A percentile compares a stretch with the other conserved stretches of the same genome.
Evolutionary conservation across 441 rosid species (phyloP).

Genomic region (Isatis lusitanica): DNA sequence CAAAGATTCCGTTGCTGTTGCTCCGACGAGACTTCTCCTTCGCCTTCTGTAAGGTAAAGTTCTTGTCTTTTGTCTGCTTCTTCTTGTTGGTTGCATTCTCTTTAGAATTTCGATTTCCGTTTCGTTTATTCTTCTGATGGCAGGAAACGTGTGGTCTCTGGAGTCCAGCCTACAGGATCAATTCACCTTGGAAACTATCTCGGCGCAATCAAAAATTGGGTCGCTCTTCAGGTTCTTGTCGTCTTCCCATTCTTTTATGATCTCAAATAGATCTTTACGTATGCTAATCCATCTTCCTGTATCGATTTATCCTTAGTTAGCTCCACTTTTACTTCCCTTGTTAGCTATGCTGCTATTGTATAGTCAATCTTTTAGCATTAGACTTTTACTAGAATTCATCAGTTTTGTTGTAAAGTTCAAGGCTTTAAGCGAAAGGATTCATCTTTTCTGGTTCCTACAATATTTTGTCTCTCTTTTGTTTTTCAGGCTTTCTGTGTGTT

Average conservation of each 20-base stretch:
- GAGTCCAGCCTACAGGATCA: constrained; percentile 93
- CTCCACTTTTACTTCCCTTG: neutral
- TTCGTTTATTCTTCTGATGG: neutral
- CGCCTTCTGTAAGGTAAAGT: constrained; percentile 40
- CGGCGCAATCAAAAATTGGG: constrained; percentile 90
- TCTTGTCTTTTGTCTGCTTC: neutral
- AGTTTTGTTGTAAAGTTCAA: neutral
- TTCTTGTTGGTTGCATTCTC: neutral
- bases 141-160: constrained; percentile 88
- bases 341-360: neutral
- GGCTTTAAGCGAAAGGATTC: neutral
- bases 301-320: neutral
- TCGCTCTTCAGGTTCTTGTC: constrained; percentile 65
- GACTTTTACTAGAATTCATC: neutral
- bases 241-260: neutral
- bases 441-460: neutral
- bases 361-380: constrained; percentile 8
- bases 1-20: constrained; percentile 46
- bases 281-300: too few relatives aligned
- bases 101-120: neutral
- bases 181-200: constrained; percentile 93
- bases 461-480: neutral
- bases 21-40: constrained; percentile 40
- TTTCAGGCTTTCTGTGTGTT: constrained; percentile 13
- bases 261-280: too few relatives aligned